A percentile compares a stretch with the other conserved stretches of the same genome.
Evolutionary conservation across 257 asterid species (phyloP).

Genomic region (Voacanga thouarsii): DNA sequence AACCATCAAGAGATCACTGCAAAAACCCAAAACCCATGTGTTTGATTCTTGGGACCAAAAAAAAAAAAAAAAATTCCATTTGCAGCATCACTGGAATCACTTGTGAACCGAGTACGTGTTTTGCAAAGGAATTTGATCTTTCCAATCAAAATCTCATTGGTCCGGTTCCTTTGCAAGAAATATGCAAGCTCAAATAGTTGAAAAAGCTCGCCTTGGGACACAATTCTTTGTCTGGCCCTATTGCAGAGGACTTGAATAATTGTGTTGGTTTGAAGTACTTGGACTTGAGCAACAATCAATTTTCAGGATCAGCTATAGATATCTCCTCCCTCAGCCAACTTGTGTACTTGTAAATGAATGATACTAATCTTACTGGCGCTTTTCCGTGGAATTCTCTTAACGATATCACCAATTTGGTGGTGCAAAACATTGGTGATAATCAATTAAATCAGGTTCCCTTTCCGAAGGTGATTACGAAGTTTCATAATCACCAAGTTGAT

Average conservation of each 20-base stretch:
- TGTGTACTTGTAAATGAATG: slow-evolving; percentile 47
- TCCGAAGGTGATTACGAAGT: slow-evolving; percentile 43
- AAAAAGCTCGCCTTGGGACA: slow-evolving; percentile 59
- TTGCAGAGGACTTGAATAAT: slow-evolving; percentile 33
- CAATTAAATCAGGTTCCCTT: slow-evolving; percentile 43
- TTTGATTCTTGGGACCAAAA: slow-evolving; percentile 71
- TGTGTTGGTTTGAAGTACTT: slow-evolving; percentile 54
- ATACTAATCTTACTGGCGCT: slow-evolving; percentile 61
- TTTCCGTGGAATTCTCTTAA: slow-evolving; percentile 66
- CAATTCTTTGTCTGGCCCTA: slow-evolving; percentile 47
- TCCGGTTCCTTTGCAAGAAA: slow-evolving; percentile 33
- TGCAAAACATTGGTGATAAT: slow-evolving; percentile 72
- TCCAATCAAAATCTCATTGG: slow-evolving; percentile 50
- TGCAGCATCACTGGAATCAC: slow-evolving; percentile 62
- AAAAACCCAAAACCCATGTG: slow-evolving; percentile 28
- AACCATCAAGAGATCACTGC: slow-evolving; percentile 52
- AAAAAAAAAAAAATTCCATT: neutral
- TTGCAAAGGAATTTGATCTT: slow-evolving; percentile 62
- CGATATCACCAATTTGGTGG: slow-evolving; percentile 44
- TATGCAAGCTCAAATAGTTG: slow-evolving; percentile 55
- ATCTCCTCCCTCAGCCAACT: slow-evolving; percentile 41
- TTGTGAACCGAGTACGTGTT: slow-evolving; percentile 39
- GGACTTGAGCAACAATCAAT: slow-evolving; percentile 64
- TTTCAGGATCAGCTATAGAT: slow-evolving; percentile 57
- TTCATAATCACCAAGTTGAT: slow-evolving; percentile 35